A percentile compares a stretch with the other conserved stretches of the same genome.
phyloP scores from a whole-genome alignment of 2,329 filamentous ascomycete species.

The Grosmannia penicillata region DNA sequence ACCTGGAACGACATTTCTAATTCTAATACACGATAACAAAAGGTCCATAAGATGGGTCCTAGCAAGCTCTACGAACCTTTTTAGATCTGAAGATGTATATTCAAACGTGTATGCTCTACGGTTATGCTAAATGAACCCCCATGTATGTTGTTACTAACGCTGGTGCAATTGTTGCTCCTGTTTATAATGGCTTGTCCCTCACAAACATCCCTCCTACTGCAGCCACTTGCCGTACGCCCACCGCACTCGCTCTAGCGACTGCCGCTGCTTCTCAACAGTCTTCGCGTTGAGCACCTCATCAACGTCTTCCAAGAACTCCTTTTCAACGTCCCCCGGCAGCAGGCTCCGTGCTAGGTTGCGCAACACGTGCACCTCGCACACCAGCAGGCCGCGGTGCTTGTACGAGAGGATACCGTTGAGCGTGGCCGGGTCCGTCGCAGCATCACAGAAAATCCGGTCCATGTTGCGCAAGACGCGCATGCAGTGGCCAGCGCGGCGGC shows the following conservation, averaged over 20 bases:
- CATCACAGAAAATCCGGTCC: conserved; percentile 61
- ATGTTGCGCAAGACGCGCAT: conserved; percentile 74
- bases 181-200: background rate
- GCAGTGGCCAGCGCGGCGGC: conserved; percentile 52
- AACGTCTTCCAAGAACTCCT: conserved; percentile 80
- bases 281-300: conserved; percentile 73
- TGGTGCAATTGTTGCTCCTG: background rate
- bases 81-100: too few relatives aligned
- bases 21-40: too few relatives aligned
- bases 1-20: too few relatives aligned
- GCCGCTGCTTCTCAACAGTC: conserved; percentile 63
- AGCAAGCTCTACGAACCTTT: too few relatives aligned
- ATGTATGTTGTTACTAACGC: background rate
- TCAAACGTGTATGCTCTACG: too few relatives aligned
- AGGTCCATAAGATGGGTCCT: too few relatives aligned
- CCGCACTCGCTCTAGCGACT: conserved; percentile 66
- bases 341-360: conserved; percentile 47
- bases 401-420: conserved; percentile 67
- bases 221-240: conserved; percentile 84
- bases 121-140: background rate
- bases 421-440: conserved; percentile 36
- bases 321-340: conserved; percentile 59
- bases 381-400: conserved; percentile 78
- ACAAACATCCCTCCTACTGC: conserved; percentile 9
- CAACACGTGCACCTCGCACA: conserved; percentile 81